Evolutionary conservation across 1,139 yeast genomes (phyloP).

Genomic region (Waltiozyma sp.): DNA sequence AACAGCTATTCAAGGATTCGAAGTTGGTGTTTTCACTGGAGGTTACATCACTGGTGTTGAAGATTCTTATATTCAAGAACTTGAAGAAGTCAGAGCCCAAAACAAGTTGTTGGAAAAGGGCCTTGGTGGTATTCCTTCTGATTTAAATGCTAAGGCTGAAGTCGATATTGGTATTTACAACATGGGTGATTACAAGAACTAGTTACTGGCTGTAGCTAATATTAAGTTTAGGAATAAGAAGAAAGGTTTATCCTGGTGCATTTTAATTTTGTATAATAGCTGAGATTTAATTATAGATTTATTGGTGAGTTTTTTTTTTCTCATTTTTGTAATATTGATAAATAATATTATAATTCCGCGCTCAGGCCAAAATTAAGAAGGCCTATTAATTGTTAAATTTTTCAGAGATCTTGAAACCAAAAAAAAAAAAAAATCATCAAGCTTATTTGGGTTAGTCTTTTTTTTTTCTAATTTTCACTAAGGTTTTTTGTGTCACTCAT

Average conservation of each 20-base stretch:
- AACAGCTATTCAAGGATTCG: constrained; percentile 49
- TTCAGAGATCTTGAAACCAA: too few relatives aligned
- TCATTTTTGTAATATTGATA: too few relatives aligned
- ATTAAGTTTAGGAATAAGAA: neutral
- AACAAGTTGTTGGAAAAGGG: constrained; percentile 47
- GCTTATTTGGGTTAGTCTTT: too few relatives aligned
- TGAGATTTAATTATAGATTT: neutral
- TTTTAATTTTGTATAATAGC: neutral
- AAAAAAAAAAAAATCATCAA: too few relatives aligned
- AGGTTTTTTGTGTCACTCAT: too few relatives aligned
- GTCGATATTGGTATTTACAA: constrained; percentile 86
- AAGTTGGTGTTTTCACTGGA: constrained; percentile 97
- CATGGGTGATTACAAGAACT: constrained; percentile 55
- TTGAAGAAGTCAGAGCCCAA: constrained; percentile 74
- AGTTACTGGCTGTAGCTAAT: too few relatives aligned
- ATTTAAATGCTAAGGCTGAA: constrained; percentile 72
- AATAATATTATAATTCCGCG: too few relatives aligned
- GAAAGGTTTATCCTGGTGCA: neutral
- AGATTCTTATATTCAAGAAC: constrained; percentile 66
- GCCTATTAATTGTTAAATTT: too few relatives aligned
- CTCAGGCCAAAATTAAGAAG: too few relatives aligned
- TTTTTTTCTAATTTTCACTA: too few relatives aligned
- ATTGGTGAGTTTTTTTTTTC: constrained; percentile 3
- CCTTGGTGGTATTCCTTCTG: constrained; percentile 19
- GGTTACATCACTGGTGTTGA: constrained; percentile 87